A percentile compares a stretch with the other conserved stretches of the same genome.
Evolutionary conservation across 140 eudicot species (phyloP).

Genomic region (Senecio squalidus): DNA sequence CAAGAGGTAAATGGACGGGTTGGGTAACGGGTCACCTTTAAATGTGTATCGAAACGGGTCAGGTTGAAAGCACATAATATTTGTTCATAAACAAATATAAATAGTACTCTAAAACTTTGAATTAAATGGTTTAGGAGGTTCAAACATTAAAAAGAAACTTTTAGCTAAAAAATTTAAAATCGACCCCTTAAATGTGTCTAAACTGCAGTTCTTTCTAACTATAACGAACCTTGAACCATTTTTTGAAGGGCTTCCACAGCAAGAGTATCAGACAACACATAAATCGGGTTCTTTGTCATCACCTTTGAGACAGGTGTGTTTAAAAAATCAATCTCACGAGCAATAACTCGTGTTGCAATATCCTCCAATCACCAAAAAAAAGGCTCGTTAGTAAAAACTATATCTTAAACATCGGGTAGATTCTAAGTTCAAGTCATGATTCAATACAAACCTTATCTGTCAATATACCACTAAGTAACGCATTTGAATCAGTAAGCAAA

Average conservation of each 20-base stretch:
- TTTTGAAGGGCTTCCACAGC: constrained; percentile 98
- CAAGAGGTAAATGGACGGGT: neutral
- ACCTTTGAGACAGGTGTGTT: constrained; percentile 85
- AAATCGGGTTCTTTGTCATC: constrained; percentile 92
- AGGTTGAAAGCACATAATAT: no score
- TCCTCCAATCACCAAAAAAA: constrained; percentile 49
- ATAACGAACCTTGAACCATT: constrained; percentile 85
- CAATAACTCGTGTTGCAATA: constrained; percentile 82
- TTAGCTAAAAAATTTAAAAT: no score
- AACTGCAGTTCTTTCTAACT: constrained; percentile 6
- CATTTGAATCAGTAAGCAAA: constrained; percentile 86
- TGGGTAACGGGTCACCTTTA: neutral
- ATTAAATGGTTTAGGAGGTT: no score
- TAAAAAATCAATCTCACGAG: constrained; percentile 66
- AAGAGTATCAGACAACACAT: constrained; percentile 79
- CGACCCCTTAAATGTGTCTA: no score
- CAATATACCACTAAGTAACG: constrained; percentile 81
- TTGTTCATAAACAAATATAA: no score
- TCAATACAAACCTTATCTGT: constrained; percentile 70
- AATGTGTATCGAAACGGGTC: no score
- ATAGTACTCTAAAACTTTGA: no score
- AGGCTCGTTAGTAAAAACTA: neutral
- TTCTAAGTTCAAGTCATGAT: neutral
- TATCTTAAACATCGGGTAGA: no score
- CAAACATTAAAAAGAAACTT: no score